Conservation (phyloP, 163 green algal species). For the Chloromonas sp. region DNA sequence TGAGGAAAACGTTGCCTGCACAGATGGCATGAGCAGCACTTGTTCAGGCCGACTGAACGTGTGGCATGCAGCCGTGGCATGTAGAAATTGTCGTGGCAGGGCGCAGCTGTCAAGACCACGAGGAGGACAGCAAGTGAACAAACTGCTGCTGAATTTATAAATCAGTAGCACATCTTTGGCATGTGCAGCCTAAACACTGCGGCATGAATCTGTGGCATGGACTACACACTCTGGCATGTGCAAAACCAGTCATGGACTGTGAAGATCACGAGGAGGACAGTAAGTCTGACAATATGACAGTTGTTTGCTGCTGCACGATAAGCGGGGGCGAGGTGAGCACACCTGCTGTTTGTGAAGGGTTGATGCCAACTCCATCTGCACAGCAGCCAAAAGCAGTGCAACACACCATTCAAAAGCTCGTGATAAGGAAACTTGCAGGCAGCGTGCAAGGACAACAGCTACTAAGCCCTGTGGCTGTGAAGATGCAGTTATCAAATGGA, state of each 20-base stretch:
- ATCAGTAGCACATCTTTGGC: no score
- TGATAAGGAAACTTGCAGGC: not conserved
- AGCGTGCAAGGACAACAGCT: not conserved
- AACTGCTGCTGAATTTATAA: not conserved
- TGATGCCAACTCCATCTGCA: slow-evolving; percentile 89
- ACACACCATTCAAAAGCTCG: not conserved
- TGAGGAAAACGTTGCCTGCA: slow-evolving; percentile 91
- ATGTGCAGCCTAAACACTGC: no score
- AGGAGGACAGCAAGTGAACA: not conserved
- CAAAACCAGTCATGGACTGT: no score
- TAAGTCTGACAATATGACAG: no score
- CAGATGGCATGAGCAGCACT: not conserved
- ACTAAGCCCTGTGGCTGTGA: no score
- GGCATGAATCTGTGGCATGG: no score
- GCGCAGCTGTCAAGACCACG: not conserved
- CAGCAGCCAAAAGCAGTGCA: not conserved
- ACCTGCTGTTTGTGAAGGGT: slow-evolving; percentile 86
- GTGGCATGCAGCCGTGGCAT: not conserved
- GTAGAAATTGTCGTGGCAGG: not conserved
- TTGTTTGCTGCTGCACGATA: not conserved
- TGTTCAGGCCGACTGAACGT: not conserved
- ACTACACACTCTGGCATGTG: no score
- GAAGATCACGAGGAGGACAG: no score
- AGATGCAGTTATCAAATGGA: no score
- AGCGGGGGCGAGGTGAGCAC: not conserved